Evolutionary conservation across 116 monocot genomes (phyloP).

Genomic region (Posidonia oceanica): DNA sequence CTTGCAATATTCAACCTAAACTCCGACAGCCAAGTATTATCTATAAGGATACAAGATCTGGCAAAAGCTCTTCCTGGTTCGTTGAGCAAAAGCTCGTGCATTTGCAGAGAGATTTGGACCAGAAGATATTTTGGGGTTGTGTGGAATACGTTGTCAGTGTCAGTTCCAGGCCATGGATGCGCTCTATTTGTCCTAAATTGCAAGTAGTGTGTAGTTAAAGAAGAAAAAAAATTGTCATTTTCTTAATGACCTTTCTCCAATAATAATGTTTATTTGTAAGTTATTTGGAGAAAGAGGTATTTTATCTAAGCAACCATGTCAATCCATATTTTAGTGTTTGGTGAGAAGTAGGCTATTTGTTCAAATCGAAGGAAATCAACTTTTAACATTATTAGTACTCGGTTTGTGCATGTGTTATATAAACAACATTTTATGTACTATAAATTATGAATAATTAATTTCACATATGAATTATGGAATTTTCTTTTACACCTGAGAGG

Average conservation of each 20-base stretch:
- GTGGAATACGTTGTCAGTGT: neutral
- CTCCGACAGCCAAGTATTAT: neutral
- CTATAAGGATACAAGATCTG: neutral
- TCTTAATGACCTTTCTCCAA: neutral
- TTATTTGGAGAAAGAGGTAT: neutral
- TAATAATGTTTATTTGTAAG: neutral
- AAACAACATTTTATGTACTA: no score
- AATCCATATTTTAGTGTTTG: neutral
- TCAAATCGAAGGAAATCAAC: neutral
- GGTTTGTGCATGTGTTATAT: no score
- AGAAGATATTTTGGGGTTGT: neutral
- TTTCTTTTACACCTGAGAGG: no score
- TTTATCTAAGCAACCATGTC: no score
- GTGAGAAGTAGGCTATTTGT: neutral
- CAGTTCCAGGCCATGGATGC: conserved; percentile 4
- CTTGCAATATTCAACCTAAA: conserved; percentile 8
- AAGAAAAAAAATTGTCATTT: no score
- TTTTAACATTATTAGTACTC: no score
- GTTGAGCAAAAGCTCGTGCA: neutral
- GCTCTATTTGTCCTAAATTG: neutral
- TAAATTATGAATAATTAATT: no score
- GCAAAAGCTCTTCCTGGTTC: neutral
- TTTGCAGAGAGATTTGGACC: neutral
- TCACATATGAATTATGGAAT: no score
- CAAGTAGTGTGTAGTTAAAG: neutral